Percentiles rank a stretch among this genome's conserved stretches.
Conservation (phyloP, 2,329 filamentous ascomycete genomes). For the Metarhizium anisopliae region DNA sequence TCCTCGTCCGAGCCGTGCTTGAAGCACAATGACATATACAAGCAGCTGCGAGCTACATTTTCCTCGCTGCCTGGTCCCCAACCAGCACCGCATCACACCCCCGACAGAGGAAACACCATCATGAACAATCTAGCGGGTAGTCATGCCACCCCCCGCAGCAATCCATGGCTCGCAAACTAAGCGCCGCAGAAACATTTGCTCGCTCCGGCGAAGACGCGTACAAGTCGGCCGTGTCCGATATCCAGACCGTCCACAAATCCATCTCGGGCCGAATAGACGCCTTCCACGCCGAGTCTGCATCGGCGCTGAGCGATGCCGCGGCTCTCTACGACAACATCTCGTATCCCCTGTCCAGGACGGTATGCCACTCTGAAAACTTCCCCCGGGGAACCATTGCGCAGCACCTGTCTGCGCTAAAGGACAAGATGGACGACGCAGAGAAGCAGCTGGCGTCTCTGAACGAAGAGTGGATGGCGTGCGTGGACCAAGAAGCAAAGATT, state of each 20-base stretch:
- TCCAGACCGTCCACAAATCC: conserved; percentile 14
- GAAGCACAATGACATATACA: conserved; percentile 12
- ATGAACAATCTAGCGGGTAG: conserved; percentile 1
- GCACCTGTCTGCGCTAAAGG: conserved; percentile 16
- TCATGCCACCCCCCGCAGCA: neutral
- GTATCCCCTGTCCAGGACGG: conserved; percentile 21
- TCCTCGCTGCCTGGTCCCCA: neutral
- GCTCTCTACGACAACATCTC: conserved; percentile 22
- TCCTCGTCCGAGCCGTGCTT: neutral
- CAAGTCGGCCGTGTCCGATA: conserved; percentile 3
- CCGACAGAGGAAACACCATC: neutral
- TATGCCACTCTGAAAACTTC: conserved; percentile 17
- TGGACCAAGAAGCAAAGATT: conserved; percentile 10
- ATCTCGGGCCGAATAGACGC: conserved; percentile 12
- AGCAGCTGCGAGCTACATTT: conserved; percentile 17
- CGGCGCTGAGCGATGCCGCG: conserved; percentile 9
- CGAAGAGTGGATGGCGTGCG: conserved; percentile 17
- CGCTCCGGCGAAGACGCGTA: conserved; percentile 4
- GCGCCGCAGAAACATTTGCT: conserved; percentile 3
- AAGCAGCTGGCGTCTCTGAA: conserved; percentile 14
- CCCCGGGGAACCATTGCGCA: conserved; percentile 15
- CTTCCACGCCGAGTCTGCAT: conserved; percentile 12
- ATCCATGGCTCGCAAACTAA: neutral
- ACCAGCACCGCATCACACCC: neutral
- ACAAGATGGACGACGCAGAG: conserved; percentile 13